phyloP scores from a whole-genome alignment of 148 eudicot genomes.

The Pharnaceum exiguum region DNA sequence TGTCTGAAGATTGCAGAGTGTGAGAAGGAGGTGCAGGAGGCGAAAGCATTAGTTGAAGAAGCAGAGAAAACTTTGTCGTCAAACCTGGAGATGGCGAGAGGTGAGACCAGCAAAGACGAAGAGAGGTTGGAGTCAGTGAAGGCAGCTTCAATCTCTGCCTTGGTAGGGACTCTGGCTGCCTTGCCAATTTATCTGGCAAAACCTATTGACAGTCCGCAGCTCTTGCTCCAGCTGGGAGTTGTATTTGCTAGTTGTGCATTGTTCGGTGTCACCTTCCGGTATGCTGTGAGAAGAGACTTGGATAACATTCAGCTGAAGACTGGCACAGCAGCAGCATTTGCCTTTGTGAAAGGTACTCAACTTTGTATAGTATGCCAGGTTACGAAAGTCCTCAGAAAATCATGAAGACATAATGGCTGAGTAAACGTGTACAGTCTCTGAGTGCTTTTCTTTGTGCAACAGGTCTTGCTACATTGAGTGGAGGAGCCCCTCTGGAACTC shows the following conservation, averaged over 20 bases:
- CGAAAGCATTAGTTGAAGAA: constrained; percentile 73
- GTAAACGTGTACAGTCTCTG: not conserved
- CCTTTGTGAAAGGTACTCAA: constrained; percentile 71
- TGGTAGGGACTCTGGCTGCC: constrained; percentile 66
- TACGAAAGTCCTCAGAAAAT: too few species aligned
- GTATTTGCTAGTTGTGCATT: constrained; percentile 81
- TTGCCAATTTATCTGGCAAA: constrained; percentile 57
- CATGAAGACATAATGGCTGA: too few species aligned
- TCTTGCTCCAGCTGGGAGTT: constrained; percentile 54
- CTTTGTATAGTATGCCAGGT: not conserved
- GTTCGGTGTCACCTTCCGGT: constrained; percentile 80
- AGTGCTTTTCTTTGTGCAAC: constrained; percentile 4
- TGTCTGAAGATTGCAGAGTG: constrained; percentile 81
- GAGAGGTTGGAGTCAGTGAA: constrained; percentile 80
- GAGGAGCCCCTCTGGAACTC: constrained; percentile 62
- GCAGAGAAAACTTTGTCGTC: constrained; percentile 59
- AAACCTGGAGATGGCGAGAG: constrained; percentile 6
- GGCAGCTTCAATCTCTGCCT: constrained; percentile 69
- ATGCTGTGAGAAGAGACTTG: constrained; percentile 84
- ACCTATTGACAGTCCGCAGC: constrained; percentile 32
- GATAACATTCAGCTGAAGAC: constrained; percentile 83
- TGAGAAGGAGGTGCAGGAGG: constrained; percentile 71
- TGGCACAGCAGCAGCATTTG: constrained; percentile 86
- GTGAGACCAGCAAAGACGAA: constrained; percentile 27
- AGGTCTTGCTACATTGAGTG: constrained; percentile 84